These are phyloP conservation scores for Aspergillus japonicus DNA, from an alignment of 2,329 filamentous ascomycete species.

Conservation along the genomic window DNA sequence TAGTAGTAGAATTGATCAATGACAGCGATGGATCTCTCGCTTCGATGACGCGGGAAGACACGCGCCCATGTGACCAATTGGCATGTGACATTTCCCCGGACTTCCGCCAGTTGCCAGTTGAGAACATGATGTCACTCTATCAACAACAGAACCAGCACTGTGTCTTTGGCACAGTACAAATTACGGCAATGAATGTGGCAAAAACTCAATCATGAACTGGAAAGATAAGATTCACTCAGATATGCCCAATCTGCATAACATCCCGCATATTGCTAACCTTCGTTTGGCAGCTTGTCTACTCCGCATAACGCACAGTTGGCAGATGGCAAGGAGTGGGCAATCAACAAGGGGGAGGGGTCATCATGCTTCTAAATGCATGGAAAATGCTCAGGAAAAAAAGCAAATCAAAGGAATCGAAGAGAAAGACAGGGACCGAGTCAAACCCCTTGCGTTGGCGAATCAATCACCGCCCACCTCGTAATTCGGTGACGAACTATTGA, in stretches of 20 bases:
- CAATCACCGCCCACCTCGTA: not conserved
- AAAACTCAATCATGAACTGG: not conserved
- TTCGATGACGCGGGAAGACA: slow-evolving; percentile 12
- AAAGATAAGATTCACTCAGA: not conserved
- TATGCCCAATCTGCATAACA: not conserved
- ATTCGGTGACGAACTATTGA: not conserved
- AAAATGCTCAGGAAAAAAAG: not conserved
- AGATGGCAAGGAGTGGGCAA: not conserved
- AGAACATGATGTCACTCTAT: not conserved
- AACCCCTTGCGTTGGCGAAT: not conserved
- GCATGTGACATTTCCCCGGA: not conserved
- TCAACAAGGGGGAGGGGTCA: not conserved
- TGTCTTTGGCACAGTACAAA: too few species aligned
- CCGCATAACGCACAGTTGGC: not conserved
- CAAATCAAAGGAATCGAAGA: not conserved
- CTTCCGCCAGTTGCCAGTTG: not conserved
- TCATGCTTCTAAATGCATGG: not conserved
- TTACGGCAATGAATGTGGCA: not conserved
- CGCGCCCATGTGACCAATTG: slow-evolving; percentile 17
- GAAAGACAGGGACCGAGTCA: not conserved
- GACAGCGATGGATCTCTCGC: not conserved
- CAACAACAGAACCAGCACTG: too few species aligned
- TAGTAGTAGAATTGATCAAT: not conserved
- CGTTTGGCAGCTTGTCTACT: not conserved
- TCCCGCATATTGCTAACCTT: not conserved